phyloP scores from a whole-genome alignment of 768 basidiomycete species.

The Kwoniella europaea region DNA sequence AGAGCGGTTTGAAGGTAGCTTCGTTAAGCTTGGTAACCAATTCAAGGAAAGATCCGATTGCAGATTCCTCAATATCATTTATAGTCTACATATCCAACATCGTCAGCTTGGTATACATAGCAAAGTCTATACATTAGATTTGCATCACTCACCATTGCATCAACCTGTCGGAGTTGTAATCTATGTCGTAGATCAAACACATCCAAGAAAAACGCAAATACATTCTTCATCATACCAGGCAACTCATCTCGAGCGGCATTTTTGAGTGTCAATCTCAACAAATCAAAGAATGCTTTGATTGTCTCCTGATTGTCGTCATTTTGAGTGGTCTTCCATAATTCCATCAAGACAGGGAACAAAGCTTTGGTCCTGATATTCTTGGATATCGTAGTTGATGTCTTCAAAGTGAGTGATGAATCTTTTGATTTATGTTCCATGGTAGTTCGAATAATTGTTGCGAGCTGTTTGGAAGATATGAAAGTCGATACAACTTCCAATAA shows the following conservation, averaged over 20 bases:
- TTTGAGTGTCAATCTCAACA: conserved; percentile 71
- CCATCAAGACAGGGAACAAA: conserved; percentile 69
- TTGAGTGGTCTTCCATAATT: conserved; percentile 56
- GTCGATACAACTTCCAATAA: conserved; percentile 76
- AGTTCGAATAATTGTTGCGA: conserved; percentile 34
- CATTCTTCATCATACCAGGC: conserved; percentile 67
- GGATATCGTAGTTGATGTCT: conserved; percentile 69
- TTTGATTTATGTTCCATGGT: conserved; percentile 34
- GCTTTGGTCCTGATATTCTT: conserved; percentile 73
- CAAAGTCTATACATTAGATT: neutral
- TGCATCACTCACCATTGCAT: conserved; percentile 36
- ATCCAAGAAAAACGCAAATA: conserved; percentile 80
- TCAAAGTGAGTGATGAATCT: conserved; percentile 41
- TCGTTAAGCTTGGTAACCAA: conserved; percentile 93
- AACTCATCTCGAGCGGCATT: conserved; percentile 70
- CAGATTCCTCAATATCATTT: conserved; percentile 55
- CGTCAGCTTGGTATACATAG: neutral
- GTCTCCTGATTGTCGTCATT: conserved; percentile 39
- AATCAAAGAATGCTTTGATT: conserved; percentile 67
- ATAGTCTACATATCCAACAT: conserved; percentile 28
- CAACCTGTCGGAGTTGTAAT: conserved; percentile 41
- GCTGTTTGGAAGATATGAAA: conserved; percentile 63
- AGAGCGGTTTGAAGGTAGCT: conserved; percentile 83
- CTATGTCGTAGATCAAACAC: conserved; percentile 68
- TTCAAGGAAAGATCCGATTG: conserved; percentile 79